phyloP scores from a whole-genome alignment of 78 protist species.

The Dictyostelium brefeldianum region DNA sequence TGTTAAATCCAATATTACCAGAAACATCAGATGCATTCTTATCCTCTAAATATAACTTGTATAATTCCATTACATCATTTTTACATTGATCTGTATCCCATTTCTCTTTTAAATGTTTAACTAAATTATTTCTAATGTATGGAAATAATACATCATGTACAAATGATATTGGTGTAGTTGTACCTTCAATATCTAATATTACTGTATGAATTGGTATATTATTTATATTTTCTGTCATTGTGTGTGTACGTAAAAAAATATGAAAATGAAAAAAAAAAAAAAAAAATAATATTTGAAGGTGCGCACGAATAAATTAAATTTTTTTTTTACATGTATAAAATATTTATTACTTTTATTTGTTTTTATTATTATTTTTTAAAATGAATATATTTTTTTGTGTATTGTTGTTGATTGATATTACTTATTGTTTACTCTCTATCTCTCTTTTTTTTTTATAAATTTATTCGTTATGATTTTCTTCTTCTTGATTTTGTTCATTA shows the following conservation, averaged over 20 bases:
- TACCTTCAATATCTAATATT: constrained; percentile 87
- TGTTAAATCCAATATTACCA: not conserved
- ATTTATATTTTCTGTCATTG: not conserved
- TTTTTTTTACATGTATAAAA: not conserved
- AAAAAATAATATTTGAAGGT: not conserved
- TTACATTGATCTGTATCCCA: constrained; percentile 13
- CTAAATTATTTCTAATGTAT: constrained; percentile 59
- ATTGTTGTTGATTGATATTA: not conserved
- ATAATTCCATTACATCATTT: constrained; percentile 46
- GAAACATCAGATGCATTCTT: not conserved
- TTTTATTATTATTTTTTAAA: not conserved
- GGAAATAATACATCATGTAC: constrained; percentile 92
- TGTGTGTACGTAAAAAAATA: not conserved
- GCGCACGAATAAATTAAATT: not conserved
- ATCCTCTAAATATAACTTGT: constrained; percentile 14
- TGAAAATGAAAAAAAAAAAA: not conserved
- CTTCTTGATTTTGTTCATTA: not conserved
- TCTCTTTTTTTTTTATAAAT: not conserved
- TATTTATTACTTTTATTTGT: not conserved
- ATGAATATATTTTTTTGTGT: not conserved
- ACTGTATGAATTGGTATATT: constrained; percentile 13
- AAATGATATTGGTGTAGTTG: constrained; percentile 94
- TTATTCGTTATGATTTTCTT: not conserved
- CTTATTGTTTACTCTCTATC: not conserved
- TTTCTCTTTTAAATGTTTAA: constrained; percentile 1